Percentiles rank a stretch among this genome's conserved stretches.
Conservation (phyloP, 2,329 filamentous ascomycete genomes). For the Fusarium nematophilum region DNA sequence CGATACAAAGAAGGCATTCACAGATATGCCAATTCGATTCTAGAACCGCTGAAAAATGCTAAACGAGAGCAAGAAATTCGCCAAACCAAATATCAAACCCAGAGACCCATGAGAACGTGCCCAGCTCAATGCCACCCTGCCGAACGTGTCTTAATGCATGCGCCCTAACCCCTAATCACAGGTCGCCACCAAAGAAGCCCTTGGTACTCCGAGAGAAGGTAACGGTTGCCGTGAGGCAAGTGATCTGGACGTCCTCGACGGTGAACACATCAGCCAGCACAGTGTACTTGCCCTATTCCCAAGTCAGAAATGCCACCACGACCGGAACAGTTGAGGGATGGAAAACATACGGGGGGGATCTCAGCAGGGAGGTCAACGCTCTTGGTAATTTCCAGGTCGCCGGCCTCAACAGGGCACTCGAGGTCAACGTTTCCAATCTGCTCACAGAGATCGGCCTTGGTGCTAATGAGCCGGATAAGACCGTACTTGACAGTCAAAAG, state of each 20-base stretch:
- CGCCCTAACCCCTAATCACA: conserved; percentile 46
- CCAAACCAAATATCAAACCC: conserved; percentile 32
- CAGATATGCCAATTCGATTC: conserved; percentile 37
- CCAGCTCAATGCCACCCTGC: conserved; percentile 23
- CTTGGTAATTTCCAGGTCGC: conserved; percentile 79
- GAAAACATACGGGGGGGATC: conserved; percentile 84
- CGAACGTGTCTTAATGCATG: conserved; percentile 21
- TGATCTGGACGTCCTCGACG: conserved; percentile 78
- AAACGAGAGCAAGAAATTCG: conserved; percentile 35
- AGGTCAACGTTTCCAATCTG: conserved; percentile 89
- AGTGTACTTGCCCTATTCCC: conserved; percentile 82
- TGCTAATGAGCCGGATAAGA: conserved; percentile 87
- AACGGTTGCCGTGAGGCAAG: conserved; percentile 84
- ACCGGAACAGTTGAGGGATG: neutral
- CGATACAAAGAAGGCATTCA: conserved; percentile 25
- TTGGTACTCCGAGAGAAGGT: conserved; percentile 61
- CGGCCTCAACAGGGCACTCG: conserved; percentile 87
- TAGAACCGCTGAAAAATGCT: conserved; percentile 39
- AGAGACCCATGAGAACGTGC: conserved; percentile 33
- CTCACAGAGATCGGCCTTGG: conserved; percentile 86
- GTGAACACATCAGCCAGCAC: conserved; percentile 89
- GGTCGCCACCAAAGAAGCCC: conserved; percentile 55
- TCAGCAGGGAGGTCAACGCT: conserved; percentile 84
- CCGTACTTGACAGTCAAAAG: conserved; percentile 92
- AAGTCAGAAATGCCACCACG: conserved; percentile 37